Base-by-base conservation (phyloP, 345 rosid species). In the Populus pruinosa region DNA sequence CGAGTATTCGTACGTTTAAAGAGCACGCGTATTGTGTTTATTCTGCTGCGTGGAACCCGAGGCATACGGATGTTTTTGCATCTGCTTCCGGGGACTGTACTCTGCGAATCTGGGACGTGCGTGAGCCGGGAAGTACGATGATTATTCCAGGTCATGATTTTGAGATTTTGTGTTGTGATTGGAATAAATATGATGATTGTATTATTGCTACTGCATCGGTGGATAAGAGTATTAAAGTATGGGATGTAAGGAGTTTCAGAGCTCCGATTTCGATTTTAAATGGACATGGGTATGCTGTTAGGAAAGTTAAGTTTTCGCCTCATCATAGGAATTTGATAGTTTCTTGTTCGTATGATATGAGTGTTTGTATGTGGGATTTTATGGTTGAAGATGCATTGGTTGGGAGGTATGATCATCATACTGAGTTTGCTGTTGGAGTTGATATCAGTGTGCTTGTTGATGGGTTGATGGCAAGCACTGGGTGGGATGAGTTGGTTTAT, bases 361-460 rank as follows among this genome's bases (percentile, higher is more conserved):
- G 87, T 8, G 97, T 92, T 43, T 93, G 97, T 64, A 76, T 90
- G 78, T 93, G 98, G 97, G 98, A 93, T 77, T 87, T 83, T 31
- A 89, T 89, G 97, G 90, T 91, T 80, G 98, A 96, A 76, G 99
- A 96, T 89, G 90, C 98, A 1, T 77, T 93, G 66, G 87, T 93
- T 20, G 91, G 94, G 36, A 83, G 94, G 70, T 87, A 93, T 70
- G 96, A 93, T 88, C 98, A 96, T 71, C 98, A 93, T 65, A 89
- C 97, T 0, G 97, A 96, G 81, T 93, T 96, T 35, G 93, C 91
- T 0, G 97, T 92, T 5, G 98, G 98, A 56, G 88, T 96, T 0
- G 97, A 96, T 72, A 85, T 93, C 91, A 93, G 97, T 74, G 97
- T 96, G 80, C 98, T 96, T 77, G 98, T 96, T 23, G 97, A 96